Evolutionary conservation across 83 land plant genomes (phyloP).

Genomic region (Larix sibirica): DNA sequence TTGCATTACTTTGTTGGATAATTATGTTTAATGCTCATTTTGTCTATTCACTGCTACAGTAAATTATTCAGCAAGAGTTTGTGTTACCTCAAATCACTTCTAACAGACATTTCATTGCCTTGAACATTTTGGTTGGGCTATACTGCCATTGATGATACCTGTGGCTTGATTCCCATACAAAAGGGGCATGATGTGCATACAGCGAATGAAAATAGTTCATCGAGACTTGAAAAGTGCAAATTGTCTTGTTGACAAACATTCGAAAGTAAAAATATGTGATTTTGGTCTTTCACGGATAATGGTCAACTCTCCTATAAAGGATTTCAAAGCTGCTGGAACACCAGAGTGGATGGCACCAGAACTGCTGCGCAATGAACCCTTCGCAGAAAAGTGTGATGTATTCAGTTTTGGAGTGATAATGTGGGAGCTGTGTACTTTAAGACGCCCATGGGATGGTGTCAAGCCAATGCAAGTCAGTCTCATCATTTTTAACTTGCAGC

Average conservation of each 20-base stretch:
- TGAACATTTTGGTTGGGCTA: neutral
- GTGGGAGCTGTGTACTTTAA: conserved; percentile 96
- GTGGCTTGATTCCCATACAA: neutral
- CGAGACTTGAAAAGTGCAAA: conserved; percentile 99
- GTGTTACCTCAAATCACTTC: neutral
- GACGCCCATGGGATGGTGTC: conserved; percentile 91
- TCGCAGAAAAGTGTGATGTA: conserved; percentile 94
- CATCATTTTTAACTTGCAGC: neutral
- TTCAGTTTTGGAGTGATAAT: conserved; percentile 95
- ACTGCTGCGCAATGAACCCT: conserved; percentile 89
- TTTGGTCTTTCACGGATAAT: conserved; percentile 89
- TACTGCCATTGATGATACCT: neutral
- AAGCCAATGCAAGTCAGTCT: conserved; percentile 72
- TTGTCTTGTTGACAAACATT: conserved; percentile 97
- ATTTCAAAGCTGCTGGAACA: conserved; percentile 88
- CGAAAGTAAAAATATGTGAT: conserved; percentile 92
- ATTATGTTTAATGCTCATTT: neutral
- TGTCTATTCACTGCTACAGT: neutral
- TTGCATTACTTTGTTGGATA: neutral
- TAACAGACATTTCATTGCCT: neutral
- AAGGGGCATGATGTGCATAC: conserved; percentile 98
- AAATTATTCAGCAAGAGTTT: neutral
- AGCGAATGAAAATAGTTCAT: conserved; percentile 93
- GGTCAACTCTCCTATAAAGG: conserved; percentile 65
- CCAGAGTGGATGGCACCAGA: conserved; percentile 99